phyloP scores from a whole-genome alignment of 148 eudicot genomes.

The Camellia japonica region DNA sequence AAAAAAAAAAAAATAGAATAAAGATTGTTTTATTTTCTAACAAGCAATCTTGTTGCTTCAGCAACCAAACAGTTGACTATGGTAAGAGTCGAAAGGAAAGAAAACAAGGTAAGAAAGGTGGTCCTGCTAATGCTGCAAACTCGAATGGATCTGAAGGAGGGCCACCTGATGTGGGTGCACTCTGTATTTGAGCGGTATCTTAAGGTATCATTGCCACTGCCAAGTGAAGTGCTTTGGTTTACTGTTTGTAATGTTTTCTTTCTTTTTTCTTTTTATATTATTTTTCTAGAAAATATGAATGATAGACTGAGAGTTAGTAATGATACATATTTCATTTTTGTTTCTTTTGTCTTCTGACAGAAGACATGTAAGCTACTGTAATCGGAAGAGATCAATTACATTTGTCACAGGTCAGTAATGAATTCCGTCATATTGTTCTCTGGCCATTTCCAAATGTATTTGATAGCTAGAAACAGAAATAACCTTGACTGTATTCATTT shows the following conservation, averaged over 20 bases:
- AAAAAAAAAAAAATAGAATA: too few relatives aligned
- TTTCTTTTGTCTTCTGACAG: constrained; percentile 2
- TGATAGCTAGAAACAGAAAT: neutral
- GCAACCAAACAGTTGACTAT: constrained; percentile 43
- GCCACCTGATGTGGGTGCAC: constrained; percentile 73
- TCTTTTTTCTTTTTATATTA: neutral
- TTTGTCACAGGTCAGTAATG: constrained; percentile 12
- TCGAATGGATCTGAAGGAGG: constrained; percentile 36
- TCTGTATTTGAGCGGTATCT: constrained; percentile 56
- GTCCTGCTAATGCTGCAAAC: constrained; percentile 21
- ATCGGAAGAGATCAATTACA: neutral
- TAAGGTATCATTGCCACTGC: constrained; percentile 24
- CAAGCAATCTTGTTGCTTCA: constrained; percentile 24
- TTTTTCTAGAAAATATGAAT: neutral
- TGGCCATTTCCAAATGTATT: neutral
- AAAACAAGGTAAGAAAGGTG: constrained; percentile 65
- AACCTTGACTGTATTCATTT: neutral
- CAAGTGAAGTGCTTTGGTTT: constrained; percentile 4
- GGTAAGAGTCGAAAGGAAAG: constrained; percentile 55
- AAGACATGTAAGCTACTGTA: neutral
- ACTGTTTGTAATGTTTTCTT: neutral
- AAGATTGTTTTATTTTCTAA: neutral
- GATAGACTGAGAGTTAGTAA: neutral
- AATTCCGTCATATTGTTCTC: neutral
- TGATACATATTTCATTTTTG: neutral